Percentiles rank a stretch among this genome's conserved stretches.
These are phyloP conservation scores for Pseudohyphozyma bogoriensis DNA, from an alignment of 768 basidiomycete species.

Conservation along the genomic window DNA sequence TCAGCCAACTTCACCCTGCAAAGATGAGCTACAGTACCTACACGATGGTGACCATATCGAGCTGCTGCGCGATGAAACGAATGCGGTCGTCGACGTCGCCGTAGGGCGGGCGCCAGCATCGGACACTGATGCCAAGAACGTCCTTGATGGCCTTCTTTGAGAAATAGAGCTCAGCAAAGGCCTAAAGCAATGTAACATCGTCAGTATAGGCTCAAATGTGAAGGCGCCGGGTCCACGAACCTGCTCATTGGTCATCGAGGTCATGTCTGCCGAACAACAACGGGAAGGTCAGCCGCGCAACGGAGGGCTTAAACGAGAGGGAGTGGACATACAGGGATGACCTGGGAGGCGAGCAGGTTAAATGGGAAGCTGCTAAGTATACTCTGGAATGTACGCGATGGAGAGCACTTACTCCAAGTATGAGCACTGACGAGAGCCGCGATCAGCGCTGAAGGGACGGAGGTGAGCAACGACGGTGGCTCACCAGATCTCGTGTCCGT, in stretches of 20 bases:
- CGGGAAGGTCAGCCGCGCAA: constrained; percentile 25
- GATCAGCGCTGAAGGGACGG: too few species aligned
- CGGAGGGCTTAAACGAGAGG: constrained; percentile 11
- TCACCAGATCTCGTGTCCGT: constrained; percentile 39
- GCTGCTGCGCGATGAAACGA: constrained; percentile 29
- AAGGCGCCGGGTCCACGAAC: too few species aligned
- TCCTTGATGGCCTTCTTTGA: constrained; percentile 22
- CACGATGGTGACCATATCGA: constrained; percentile 28
- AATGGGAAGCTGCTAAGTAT: neutral
- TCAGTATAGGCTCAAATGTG: too few species aligned
- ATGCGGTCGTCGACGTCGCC: constrained; percentile 32
- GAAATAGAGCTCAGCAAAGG: constrained; percentile 28
- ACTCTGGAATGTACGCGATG: too few species aligned
- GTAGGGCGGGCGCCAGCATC: constrained; percentile 28
- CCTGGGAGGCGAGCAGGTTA: constrained; percentile 19
- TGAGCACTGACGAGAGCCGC: too few species aligned
- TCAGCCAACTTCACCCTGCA: neutral
- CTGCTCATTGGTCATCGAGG: constrained; percentile 40
- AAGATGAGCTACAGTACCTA: neutral
- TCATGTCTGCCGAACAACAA: constrained; percentile 37
- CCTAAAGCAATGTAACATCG: too few species aligned
- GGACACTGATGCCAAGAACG: constrained; percentile 21
- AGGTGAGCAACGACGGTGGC: too few species aligned
- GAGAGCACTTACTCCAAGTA: too few species aligned
- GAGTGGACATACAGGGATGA: constrained; percentile 6